Evolutionary conservation across 2,329 filamentous ascomycete genomes (phyloP).

Genomic region (Ceratocystis destructans): DNA sequence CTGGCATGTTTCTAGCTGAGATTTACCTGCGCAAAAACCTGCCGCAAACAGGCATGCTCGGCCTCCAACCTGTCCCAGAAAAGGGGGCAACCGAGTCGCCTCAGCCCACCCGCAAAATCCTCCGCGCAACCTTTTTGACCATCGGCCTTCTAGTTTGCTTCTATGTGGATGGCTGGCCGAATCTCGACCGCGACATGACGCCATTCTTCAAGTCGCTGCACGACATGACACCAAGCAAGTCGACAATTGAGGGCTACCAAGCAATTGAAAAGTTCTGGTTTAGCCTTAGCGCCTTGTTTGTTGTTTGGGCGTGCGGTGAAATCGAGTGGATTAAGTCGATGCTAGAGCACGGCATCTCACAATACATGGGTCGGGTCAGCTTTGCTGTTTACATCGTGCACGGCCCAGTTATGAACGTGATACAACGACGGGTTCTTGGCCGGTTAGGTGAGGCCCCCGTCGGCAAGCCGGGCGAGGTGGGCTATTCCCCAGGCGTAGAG

Average conservation of each 20-base stretch:
- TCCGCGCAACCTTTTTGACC: constrained; percentile 12
- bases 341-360: constrained; percentile 36
- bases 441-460: constrained; percentile 11
- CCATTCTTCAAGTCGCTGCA: constrained; percentile 31
- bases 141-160: constrained; percentile 25
- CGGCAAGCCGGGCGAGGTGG: constrained; percentile 11
- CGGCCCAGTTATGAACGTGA: constrained; percentile 18
- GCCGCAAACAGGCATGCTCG: constrained; percentile 8
- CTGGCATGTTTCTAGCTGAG: constrained; percentile 43
- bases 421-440: constrained; percentile 13
- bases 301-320: constrained; percentile 37
- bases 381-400: constrained; percentile 50
- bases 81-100: background rate
- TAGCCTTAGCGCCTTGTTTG: constrained; percentile 37
- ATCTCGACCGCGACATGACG: constrained; percentile 18
- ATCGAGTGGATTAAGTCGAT: constrained; percentile 35
- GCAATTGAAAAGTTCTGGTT: constrained; percentile 40
- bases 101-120: background rate
- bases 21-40: constrained; percentile 32
- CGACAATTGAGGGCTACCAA: constrained; percentile 37
- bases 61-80: constrained; percentile 3
- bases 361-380: constrained; percentile 47
- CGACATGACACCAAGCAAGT: constrained; percentile 35
- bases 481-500: constrained; percentile 13
- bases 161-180: constrained; percentile 20